These are phyloP conservation scores for Rhodotorula mucilaginosa DNA, from an alignment of 1,284 basidiomycete species.

Conservation along the genomic window DNA sequence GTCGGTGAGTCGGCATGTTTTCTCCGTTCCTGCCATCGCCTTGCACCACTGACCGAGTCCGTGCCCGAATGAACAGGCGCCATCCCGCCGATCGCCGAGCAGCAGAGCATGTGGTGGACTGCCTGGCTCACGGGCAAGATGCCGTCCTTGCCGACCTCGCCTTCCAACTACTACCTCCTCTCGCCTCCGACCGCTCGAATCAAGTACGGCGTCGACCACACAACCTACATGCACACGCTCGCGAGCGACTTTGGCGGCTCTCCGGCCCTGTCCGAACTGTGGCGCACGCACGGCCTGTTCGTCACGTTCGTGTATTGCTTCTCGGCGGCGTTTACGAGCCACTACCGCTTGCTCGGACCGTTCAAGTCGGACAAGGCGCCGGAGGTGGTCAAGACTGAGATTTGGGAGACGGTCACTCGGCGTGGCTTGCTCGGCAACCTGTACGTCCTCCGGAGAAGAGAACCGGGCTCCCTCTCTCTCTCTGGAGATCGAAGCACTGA, in stretches of 20 bases:
- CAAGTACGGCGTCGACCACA: constrained; percentile 46
- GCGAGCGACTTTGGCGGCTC: constrained; percentile 63
- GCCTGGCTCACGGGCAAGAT: constrained; percentile 55
- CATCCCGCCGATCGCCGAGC: constrained; percentile 66
- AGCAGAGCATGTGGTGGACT: constrained; percentile 64
- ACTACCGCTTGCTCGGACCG: constrained; percentile 63
- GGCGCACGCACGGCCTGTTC: constrained; percentile 57
- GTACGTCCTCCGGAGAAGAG: not conserved
- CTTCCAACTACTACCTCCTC: constrained; percentile 61
- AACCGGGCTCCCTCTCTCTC: too few species aligned
- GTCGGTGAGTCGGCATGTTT: constrained; percentile 53
- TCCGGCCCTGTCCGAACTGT: constrained; percentile 57
- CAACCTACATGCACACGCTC: constrained; percentile 60
- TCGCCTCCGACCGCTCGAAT: constrained; percentile 59
- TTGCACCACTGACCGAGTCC: constrained; percentile 3
- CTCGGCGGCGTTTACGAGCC: constrained; percentile 62
- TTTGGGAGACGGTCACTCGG: constrained; percentile 64
- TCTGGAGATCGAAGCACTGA: not conserved
- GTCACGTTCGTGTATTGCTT: constrained; percentile 62
- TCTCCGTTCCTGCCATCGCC: not conserved
- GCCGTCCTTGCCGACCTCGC: constrained; percentile 51
- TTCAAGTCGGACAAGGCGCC: constrained; percentile 47
- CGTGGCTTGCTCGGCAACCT: constrained; percentile 60
- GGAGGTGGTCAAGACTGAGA: constrained; percentile 58
- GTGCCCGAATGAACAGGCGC: constrained; percentile 51